phyloP scores from a whole-genome alignment of 208 protist genomes.

The Acanthamoeba quina region DNA sequence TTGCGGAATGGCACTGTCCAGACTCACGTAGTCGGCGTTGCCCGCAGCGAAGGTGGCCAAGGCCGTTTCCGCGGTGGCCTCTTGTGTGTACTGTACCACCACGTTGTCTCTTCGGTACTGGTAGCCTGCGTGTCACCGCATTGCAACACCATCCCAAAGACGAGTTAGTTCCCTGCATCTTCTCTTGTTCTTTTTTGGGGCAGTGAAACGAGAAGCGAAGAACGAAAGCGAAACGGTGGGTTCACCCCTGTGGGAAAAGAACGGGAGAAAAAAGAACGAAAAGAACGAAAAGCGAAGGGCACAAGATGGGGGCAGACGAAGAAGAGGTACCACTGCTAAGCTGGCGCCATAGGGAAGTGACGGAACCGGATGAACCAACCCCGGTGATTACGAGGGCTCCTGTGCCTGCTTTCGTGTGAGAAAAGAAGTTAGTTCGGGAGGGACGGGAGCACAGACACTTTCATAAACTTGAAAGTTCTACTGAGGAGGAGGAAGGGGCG shows the following conservation, averaged over 20 bases:
- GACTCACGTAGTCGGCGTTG: neutral
- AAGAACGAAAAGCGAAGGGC: neutral
- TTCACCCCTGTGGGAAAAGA: too few relatives aligned
- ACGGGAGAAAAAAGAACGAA: too few relatives aligned
- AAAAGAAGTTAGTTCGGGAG: neutral
- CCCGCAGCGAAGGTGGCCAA: neutral
- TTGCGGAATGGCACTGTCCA: neutral
- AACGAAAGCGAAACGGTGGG: neutral
- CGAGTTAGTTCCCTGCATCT: neutral
- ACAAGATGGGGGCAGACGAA: neutral
- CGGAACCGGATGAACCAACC: slow-evolving; percentile 26
- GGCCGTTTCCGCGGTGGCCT: neutral
- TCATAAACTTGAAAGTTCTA: too few relatives aligned
- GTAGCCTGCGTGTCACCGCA: neutral
- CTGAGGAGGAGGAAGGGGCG: too few relatives aligned
- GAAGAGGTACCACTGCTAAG: slow-evolving; percentile 4
- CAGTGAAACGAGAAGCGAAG: neutral
- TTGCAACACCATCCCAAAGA: neutral
- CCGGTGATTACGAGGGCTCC: neutral
- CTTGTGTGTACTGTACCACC: slow-evolving; percentile 27
- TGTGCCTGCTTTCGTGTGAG: neutral
- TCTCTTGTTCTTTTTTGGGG: neutral
- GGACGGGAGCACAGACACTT: neutral
- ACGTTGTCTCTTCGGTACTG: slow-evolving; percentile 50
- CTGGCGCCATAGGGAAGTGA: slow-evolving; percentile 20